Evolutionary conservation across 768 basidiomycete species (phyloP).

Genomic region (Aureoboletus auriporus): DNA sequence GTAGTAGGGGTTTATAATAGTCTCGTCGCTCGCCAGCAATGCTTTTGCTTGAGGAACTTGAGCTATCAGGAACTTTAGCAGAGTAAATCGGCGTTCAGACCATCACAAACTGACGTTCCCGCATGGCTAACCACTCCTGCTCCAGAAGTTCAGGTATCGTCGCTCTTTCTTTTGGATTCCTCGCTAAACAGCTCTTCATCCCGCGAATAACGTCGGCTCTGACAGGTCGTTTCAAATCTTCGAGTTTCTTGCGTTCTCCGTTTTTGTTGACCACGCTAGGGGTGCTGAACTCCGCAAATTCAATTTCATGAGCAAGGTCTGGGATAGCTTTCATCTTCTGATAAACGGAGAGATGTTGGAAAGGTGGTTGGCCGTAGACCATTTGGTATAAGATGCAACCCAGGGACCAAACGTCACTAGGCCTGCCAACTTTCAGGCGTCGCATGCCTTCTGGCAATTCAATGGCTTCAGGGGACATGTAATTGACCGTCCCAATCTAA

Average conservation of each 20-base stretch:
- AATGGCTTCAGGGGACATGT: slow-evolving; percentile 98
- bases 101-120: slow-evolving; percentile 25
- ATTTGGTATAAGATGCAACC: slow-evolving; percentile 99
- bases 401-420: slow-evolving; percentile 96
- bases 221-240: slow-evolving; percentile 70
- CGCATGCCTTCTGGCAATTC: slow-evolving; percentile 84
- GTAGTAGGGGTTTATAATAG: slow-evolving; percentile 74
- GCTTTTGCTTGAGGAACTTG: slow-evolving; percentile 28
- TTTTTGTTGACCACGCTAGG: slow-evolving; percentile 38
- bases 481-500: slow-evolving; percentile 95
- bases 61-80: slow-evolving; percentile 15
- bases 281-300: slow-evolving; percentile 69
- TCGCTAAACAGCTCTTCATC: slow-evolving; percentile 77
- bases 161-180: slow-evolving; percentile 78
- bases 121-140: slow-evolving; percentile 74
- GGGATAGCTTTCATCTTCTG: slow-evolving; percentile 96
- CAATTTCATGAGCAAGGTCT: slow-evolving; percentile 68
- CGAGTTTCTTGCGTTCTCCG: slow-evolving; percentile 46
- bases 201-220: slow-evolving; percentile 70
- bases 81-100: neutral
- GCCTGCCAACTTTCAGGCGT: slow-evolving; percentile 89
- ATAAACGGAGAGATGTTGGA: slow-evolving; percentile 75
- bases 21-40: slow-evolving; percentile 48
- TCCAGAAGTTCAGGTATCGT: slow-evolving; percentile 85
- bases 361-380: slow-evolving; percentile 93